Base-by-base conservation (phyloP, 2,329 filamentous ascomycete species). In the Neocatenulostroma microsporum region DNA sequence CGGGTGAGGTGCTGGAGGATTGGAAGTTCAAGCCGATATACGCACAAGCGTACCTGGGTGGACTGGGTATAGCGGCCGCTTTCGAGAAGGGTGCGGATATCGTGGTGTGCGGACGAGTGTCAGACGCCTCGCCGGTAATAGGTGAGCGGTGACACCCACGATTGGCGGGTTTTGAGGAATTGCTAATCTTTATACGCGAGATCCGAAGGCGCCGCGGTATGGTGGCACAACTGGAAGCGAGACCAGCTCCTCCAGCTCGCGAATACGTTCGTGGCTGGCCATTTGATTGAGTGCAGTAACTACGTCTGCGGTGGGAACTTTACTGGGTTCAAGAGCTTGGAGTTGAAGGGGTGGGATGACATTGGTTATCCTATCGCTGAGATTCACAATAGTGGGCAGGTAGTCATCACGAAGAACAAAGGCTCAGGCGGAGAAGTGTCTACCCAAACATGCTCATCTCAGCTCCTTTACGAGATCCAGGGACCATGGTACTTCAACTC, bases 401-500 rank as follows among this genome's bases (percentile, higher is more conserved):
- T 62, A 40, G 48, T 47, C 21, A 57, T 62, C 37, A 58, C 58
- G 8, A 66, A 64, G 46, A 57, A 58, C 20, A 44, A 65, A 45
- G 34, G 53, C 44, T 23, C 58, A 47, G 39, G 56, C 9, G 62
- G 63, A 23, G 52, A 53, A 32, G 57, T 64, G 5, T 59, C 60
- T 1, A 63, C 68, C 6, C 66, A 73, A 36, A 75, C 72, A 1
- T 68, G 70, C 37, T 65, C 64, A 0, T 68, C 65, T 3, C 72
- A 76, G 41, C 56, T 74, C 3, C 47, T 75, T 2, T 75, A 73
- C 47, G 70, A 74, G 50, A 68, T 73, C 12, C 70, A 73, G 45
- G 71, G 71, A 4, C 68, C 68, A 1, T 68, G 65, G 61, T 77
- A 77, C 50, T 72, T 66, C 60, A 75, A 76, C 55, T 69, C 66